Base-by-base conservation (phyloP, 2,329 filamentous ascomycete species). In the Chalara sp. region DNA sequence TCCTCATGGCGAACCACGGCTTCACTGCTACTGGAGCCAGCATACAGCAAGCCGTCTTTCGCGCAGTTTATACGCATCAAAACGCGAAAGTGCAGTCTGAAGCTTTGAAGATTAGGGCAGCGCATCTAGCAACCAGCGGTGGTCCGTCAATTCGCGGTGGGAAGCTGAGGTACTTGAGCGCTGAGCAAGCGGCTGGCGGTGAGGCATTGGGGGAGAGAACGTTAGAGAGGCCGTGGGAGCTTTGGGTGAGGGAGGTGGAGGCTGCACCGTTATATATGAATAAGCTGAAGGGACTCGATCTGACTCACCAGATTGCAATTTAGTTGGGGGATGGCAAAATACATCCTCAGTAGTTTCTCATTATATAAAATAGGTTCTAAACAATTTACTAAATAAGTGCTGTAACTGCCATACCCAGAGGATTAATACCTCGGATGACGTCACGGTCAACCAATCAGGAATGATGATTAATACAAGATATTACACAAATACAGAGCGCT, bases 1-100 rank as follows among this genome's bases (percentile, higher is more conserved):
- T 72, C 1, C 59, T 76, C 44, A 75, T 76, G 73, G 61, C 67
- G 2, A 66, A 69, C 4, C 72, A 76, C 53, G 73, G 73, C 2
- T 73, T 70, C 55, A 72, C 72, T 1, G 63, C 66, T 2, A 51
- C 67, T 6, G 72, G 65, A 1, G 53, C 55, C 0, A 64, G 59
- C 49, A 68, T 75, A 37, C 62, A 71, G 53, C 63, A 67, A 46
- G 70, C 64, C 2, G 70, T 75, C 6, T 67, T 68, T 48, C 61
- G 68, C 13, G 67, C 70, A 1, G 58, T 76, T 2, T 75, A 75
- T 52, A 74, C 73, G 0, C 62, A 67, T 50, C 62, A 65, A 52
- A 74, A 74, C 53, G 72, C 73, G 1, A 57, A 58, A 6, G 63
- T 72, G 5, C 72, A 74, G 57, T 67, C 67, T 1, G 64, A 65